Base-by-base conservation (phyloP, 345 rosid species). In the Camelina sativa region DNA sequence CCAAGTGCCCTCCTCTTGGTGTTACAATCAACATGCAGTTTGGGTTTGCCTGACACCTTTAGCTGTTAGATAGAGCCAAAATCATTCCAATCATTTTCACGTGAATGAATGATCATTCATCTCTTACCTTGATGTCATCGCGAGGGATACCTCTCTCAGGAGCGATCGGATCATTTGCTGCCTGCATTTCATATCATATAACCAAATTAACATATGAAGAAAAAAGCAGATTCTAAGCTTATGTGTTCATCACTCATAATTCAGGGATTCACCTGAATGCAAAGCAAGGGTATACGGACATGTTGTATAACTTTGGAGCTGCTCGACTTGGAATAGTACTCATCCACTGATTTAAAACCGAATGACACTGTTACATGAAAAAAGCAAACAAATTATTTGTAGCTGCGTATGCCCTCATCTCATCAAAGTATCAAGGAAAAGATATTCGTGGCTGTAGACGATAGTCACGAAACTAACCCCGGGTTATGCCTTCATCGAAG, bases 341-440 rank as follows among this genome's bases (percentile, higher is more conserved):
- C 98, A 82, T 89, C 96, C 47, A 86, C 98, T 0, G 97, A 86
- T 72, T 88, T 89, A 87, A 93, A 93, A 71, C 98, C 96, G 82
- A 91, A 93, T 22, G 96, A 91, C 22, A 93, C 98, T 89, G 91
- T 84, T 63, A 43, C 76, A 53, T 47, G 40, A 60, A 20, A 62
- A 16, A 57, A 71, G 0, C 15, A 17, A 17, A 19, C 7, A 57
- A 10, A 59, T 44, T 1, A 35, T 20, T 8, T 47, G 23, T 55
- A 46, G 19, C 53, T 32, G 8, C 19, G 13, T 4, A 28, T 28
- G 43, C 28, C 37, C 35, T 67, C 23, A 25, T 62, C 30, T 60
- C 7, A 40, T 75, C 20, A 46, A 15, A 32, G 20, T 55, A 55
- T 23, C 69, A 51, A 30, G 17, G 8, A 11, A 22, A 43, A 40